phyloP scores from a whole-genome alignment of 1,284 basidiomycete species.

The Inonotus hispidus region DNA sequence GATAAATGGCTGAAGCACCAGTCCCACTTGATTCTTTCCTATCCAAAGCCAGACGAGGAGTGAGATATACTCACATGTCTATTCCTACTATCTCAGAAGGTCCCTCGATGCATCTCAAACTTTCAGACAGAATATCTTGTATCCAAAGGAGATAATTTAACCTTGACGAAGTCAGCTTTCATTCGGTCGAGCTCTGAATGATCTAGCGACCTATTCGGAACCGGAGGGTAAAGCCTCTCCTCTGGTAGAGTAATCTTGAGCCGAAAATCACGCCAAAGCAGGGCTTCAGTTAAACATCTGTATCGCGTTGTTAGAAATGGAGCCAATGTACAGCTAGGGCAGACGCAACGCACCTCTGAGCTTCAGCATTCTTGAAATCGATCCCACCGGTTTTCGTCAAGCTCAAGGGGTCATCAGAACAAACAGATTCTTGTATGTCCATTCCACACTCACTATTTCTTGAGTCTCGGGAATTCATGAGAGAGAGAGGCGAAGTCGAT shows the following conservation, averaged over 20 bases:
- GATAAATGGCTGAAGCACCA: constrained; percentile 87
- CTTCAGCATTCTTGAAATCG: constrained; percentile 65
- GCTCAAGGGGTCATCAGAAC: constrained; percentile 30
- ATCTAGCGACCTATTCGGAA: constrained; percentile 60
- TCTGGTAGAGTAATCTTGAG: constrained; percentile 57
- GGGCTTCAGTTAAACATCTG: constrained; percentile 71
- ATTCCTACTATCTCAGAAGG: constrained; percentile 29
- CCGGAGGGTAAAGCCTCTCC: constrained; percentile 82
- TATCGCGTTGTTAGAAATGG: not conserved
- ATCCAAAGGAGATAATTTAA: constrained; percentile 76
- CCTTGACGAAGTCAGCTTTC: constrained; percentile 32
- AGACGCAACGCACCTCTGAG: constrained; percentile 52
- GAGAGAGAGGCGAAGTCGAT: constrained; percentile 67
- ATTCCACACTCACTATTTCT: constrained; percentile 46
- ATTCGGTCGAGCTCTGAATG: not conserved
- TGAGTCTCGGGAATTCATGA: constrained; percentile 49
- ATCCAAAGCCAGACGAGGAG: not conserved
- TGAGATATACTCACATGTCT: constrained; percentile 36
- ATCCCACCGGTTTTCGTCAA: constrained; percentile 36
- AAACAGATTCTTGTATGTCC: not conserved
- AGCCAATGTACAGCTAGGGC: not conserved
- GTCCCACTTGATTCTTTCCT: constrained; percentile 65
- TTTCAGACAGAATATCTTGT: constrained; percentile 47
- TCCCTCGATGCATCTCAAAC: constrained; percentile 6
- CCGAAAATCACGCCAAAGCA: constrained; percentile 71